Conservation (phyloP, 2,329 filamentous ascomycete species). For the Fusarium sp. region DNA sequence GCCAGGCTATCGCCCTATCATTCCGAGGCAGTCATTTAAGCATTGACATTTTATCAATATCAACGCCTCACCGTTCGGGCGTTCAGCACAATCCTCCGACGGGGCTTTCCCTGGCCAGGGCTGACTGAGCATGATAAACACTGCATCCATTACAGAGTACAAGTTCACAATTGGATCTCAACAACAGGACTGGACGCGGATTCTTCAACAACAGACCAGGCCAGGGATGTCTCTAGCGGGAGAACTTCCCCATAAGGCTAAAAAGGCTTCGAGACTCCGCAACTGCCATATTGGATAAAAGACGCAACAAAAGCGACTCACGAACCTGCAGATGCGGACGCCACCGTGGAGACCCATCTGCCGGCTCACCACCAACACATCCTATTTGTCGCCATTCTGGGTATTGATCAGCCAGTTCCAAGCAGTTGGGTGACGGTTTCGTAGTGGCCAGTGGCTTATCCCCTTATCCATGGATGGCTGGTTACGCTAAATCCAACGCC, state of each 20-base stretch:
- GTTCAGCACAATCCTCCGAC: neutral
- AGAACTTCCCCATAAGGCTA: slow-evolving; percentile 24
- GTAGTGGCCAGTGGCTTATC: slow-evolving; percentile 33
- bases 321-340: slow-evolving; percentile 28
- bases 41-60: slow-evolving; percentile 6
- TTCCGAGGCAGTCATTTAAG: slow-evolving; percentile 23
- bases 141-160: too few species aligned
- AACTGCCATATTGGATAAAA: slow-evolving; percentile 28
- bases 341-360: slow-evolving; percentile 32
- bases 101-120: slow-evolving; percentile 7
- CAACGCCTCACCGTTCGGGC: slow-evolving; percentile 36
- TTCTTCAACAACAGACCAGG: neutral
- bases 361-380: slow-evolving; percentile 12
- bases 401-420: slow-evolving; percentile 39
- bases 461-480: slow-evolving; percentile 24
- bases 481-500: slow-evolving; percentile 36
- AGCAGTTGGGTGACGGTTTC: slow-evolving; percentile 34
- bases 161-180: neutral
- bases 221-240: slow-evolving; percentile 6
- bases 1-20: slow-evolving; percentile 8
- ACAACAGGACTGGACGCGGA: neutral
- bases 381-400: slow-evolving; percentile 38
- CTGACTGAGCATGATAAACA: neutral
- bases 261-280: slow-evolving; percentile 20
- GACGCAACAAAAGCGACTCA: slow-evolving; percentile 35